Evolutionary conservation across 2,329 filamentous ascomycete species (phyloP).

Genomic region (Penicillium paneum): DNA sequence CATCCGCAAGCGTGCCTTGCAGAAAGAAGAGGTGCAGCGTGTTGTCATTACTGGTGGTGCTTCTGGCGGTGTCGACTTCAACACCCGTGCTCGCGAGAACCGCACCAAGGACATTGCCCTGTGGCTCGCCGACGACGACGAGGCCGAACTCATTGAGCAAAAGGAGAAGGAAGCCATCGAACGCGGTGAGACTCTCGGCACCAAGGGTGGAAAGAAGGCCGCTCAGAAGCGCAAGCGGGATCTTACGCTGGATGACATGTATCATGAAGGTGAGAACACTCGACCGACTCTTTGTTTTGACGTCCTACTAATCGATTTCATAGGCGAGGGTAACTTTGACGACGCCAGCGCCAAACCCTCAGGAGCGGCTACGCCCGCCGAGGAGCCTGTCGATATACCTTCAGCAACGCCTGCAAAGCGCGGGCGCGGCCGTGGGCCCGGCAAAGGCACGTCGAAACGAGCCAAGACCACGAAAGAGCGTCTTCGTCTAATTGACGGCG

Average conservation of each 20-base stretch:
- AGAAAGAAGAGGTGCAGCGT: conserved; percentile 98
- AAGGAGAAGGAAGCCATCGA: conserved; percentile 82
- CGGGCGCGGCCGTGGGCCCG: conserved; percentile 53
- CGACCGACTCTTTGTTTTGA: background rate
- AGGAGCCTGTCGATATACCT: conserved; percentile 48
- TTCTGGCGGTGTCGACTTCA: conserved; percentile 87
- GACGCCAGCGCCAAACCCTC: conserved; percentile 77
- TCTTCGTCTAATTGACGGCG: conserved; percentile 45
- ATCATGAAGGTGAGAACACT: conserved; percentile 85
- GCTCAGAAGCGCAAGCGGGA: conserved; percentile 59
- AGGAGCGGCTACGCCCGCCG: conserved; percentile 78
- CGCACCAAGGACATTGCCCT: conserved; percentile 96
- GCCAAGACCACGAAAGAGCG: conserved; percentile 57
- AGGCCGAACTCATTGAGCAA: conserved; percentile 88
- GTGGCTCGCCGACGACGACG: conserved; percentile 97
- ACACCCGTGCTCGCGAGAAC: conserved; percentile 84
- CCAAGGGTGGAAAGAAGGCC: conserved; percentile 61
- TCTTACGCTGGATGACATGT: conserved; percentile 86
- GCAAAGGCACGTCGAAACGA: conserved; percentile 59
- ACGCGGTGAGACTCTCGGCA: conserved; percentile 61
- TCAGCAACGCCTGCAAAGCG: conserved; percentile 51
- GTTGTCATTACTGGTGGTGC: conserved; percentile 90
- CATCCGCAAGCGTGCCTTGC: conserved; percentile 91
- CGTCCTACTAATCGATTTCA: conserved; percentile 7
- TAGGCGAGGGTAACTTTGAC: conserved; percentile 96